Evolutionary conservation across 345 rosid genomes (phyloP).

Genomic region (Orychophragmus violaceus): DNA sequence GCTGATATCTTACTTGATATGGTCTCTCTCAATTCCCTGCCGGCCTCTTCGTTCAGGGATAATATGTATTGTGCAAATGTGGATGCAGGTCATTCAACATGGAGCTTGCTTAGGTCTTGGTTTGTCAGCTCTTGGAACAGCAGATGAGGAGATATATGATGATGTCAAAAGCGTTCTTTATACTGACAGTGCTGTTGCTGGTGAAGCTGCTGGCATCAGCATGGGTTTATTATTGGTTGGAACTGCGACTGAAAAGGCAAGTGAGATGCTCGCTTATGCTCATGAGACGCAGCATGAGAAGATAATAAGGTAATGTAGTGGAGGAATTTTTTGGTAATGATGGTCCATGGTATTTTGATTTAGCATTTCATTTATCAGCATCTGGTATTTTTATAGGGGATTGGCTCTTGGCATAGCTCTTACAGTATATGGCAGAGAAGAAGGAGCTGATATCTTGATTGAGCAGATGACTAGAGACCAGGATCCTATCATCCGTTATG

Average conservation of each 20-base stretch:
- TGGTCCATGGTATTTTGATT: background rate
- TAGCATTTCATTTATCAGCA: background rate
- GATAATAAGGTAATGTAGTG: constrained; percentile 68
- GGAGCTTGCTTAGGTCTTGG: constrained; percentile 99
- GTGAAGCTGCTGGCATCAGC: constrained; percentile 99
- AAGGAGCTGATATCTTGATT: constrained; percentile 94
- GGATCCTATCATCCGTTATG: constrained; percentile 96
- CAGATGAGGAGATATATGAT: constrained; percentile 92
- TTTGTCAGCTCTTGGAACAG: constrained; percentile 97
- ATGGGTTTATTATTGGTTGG: constrained; percentile 99
- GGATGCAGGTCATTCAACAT: constrained; percentile 88
- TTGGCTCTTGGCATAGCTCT: constrained; percentile 95
- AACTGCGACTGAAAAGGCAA: constrained; percentile 93
- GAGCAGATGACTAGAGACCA: constrained; percentile 99
- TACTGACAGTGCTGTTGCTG: constrained; percentile 94
- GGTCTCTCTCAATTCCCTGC: background rate
- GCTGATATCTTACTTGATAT: background rate
- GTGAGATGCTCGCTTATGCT: constrained; percentile 98
- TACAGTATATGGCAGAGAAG: constrained; percentile 98
- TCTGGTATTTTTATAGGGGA: constrained; percentile 47
- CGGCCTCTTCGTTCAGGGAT: constrained; percentile 11
- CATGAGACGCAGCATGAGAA: constrained; percentile 99
- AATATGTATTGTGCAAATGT: background rate
- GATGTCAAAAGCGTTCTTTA: constrained; percentile 82
- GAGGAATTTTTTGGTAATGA: background rate